A percentile compares a stretch with the other conserved stretches of the same genome.
Evolutionary conservation across 2,329 filamentous ascomycete species (phyloP).

Genomic region (Neobulgaria alba): DNA sequence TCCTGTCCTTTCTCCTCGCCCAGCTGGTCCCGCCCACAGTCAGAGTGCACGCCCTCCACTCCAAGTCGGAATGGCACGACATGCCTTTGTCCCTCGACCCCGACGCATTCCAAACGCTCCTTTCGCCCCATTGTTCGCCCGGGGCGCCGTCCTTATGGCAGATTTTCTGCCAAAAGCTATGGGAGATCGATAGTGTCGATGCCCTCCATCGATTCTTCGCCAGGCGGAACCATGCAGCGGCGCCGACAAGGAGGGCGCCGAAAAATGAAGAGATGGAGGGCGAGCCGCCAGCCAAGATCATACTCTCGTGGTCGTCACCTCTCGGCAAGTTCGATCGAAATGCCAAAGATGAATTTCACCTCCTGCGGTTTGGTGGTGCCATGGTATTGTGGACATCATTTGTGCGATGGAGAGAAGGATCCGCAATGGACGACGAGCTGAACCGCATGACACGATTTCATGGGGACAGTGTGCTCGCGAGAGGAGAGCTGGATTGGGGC

Average conservation of each 20-base stretch:
- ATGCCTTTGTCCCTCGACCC: conserved; percentile 42
- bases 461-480: conserved; percentile 48
- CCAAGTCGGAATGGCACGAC: conserved; percentile 3
- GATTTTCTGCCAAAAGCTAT: conserved; percentile 69
- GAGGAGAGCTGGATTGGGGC: conserved; percentile 44
- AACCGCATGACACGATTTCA: conserved; percentile 37
- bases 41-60: conserved; percentile 16
- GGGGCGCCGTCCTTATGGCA: conserved; percentile 70
- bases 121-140: conserved; percentile 38
- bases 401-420: conserved; percentile 65
- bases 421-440: conserved; percentile 47
- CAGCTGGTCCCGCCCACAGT: conserved; percentile 49
- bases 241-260: conserved; percentile 52
- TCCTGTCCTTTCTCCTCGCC: conserved; percentile 71
- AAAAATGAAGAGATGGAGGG: conserved; percentile 47
- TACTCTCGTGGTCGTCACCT: conserved; percentile 65
- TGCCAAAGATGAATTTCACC: conserved; percentile 68
- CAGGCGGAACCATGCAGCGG: conserved; percentile 46
- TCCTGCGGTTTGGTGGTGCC: conserved; percentile 71
- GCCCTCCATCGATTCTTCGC: conserved; percentile 71
- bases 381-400: conserved; percentile 76
- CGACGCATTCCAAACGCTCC: conserved; percentile 50
- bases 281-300: conserved; percentile 47
- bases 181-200: conserved; percentile 76
- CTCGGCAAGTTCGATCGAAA: conserved; percentile 74